Evolutionary conservation across 2,329 filamentous ascomycete genomes (phyloP).

Genomic region (Westerdykella sp.): DNA sequence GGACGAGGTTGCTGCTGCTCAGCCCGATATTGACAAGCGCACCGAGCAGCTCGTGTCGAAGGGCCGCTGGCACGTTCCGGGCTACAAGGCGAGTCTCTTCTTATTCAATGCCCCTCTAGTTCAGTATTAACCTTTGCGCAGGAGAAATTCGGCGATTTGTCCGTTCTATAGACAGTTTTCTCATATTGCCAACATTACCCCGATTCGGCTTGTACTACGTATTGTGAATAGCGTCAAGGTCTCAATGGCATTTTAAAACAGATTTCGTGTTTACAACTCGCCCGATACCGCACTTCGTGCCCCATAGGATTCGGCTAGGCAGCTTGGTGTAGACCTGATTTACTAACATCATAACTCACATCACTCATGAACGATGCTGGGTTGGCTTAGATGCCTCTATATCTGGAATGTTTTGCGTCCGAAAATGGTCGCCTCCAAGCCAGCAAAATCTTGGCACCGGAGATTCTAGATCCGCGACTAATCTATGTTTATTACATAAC

Average conservation of each 20-base stretch:
- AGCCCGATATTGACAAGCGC: conserved; percentile 97
- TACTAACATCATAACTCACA: too few relatives aligned
- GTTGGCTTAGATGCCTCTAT: too few relatives aligned
- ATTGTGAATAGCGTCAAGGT: conserved; percentile 36
- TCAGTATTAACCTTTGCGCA: conserved; percentile 48
- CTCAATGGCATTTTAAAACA: conserved; percentile 31
- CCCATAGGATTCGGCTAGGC: too few relatives aligned
- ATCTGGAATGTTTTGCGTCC: too few relatives aligned
- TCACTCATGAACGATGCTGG: too few relatives aligned
- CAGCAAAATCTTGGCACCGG: too few relatives aligned
- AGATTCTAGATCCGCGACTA: too few relatives aligned
- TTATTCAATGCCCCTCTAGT: not conserved
- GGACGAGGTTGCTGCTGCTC: conserved; percentile 92
- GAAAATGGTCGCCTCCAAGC: too few relatives aligned
- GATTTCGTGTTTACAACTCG: too few relatives aligned
- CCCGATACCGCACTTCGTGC: too few relatives aligned
- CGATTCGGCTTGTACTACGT: conserved; percentile 35
- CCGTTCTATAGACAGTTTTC: conserved; percentile 66
- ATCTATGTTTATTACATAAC: too few relatives aligned
- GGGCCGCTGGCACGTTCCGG: conserved; percentile 96
- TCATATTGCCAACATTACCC: conserved; percentile 23
- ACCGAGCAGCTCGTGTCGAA: conserved; percentile 90
- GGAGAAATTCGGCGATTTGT: conserved; percentile 99
- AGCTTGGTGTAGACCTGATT: too few relatives aligned
- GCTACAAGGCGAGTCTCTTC: conserved; percentile 78